Evolutionary conservation across 164 flowering plant species (phyloP).

Genomic region (Nymphaea colorata): DNA sequence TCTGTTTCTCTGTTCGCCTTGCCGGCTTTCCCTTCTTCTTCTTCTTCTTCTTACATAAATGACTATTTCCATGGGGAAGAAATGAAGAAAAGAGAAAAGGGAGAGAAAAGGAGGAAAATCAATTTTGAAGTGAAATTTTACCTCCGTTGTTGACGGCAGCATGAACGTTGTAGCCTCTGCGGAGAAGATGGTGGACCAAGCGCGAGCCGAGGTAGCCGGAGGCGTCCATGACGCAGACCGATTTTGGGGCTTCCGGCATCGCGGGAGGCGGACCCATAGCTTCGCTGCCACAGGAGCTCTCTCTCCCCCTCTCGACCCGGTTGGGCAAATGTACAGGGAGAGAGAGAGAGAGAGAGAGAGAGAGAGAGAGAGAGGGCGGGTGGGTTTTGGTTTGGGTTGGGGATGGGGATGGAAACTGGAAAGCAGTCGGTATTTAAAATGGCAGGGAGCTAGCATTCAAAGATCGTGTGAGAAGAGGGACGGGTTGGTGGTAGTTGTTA

Average conservation of each 20-base stretch:
- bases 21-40: too few species aligned
- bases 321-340: slow-evolving; percentile 12
- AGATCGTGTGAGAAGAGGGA: slow-evolving; percentile 19
- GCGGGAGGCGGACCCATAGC: too few species aligned
- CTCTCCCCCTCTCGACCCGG: too few species aligned
- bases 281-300: too few species aligned
- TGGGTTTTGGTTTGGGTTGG: slow-evolving; percentile 3
- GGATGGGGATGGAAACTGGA: slow-evolving; percentile 3
- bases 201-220: slow-evolving; percentile 36
- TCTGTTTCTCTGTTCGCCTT: too few species aligned
- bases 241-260: slow-evolving; percentile 7
- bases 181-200: slow-evolving; percentile 42
- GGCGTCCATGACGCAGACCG: slow-evolving; percentile 72
- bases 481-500: slow-evolving; percentile 17
- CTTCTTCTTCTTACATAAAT: too few species aligned
- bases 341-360: slow-evolving; percentile 14
- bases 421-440: too few species aligned
- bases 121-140: slow-evolving; percentile 1
- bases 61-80: too few species aligned
- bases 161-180: slow-evolving; percentile 59
- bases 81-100: too few species aligned
- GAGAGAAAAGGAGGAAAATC: too few species aligned
- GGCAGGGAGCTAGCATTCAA: slow-evolving; percentile 15
- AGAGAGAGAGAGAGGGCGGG: slow-evolving; percentile 3
- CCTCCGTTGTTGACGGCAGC: slow-evolving; percentile 55